phyloP scores from a whole-genome alignment of 352 stramenopile species.

The Globisporangium polare region DNA sequence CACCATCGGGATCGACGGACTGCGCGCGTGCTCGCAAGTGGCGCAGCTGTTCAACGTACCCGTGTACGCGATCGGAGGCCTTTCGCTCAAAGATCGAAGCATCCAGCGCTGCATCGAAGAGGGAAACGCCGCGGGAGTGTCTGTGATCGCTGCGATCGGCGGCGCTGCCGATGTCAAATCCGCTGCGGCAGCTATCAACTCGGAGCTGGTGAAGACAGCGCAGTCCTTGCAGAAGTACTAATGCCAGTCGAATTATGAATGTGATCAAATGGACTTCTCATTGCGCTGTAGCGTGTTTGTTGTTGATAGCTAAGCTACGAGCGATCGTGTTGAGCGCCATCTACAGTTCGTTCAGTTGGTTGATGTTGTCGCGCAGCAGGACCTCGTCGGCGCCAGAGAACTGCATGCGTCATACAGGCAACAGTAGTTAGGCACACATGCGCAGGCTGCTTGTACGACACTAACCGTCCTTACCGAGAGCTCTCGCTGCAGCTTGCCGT shows the following conservation, averaged over 20 bases:
- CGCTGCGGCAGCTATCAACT: slow-evolving; percentile 23
- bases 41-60: slow-evolving; percentile 29
- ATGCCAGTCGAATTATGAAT: not conserved
- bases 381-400: slow-evolving; percentile 83
- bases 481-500: slow-evolving; percentile 71
- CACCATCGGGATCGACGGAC: slow-evolving; percentile 37
- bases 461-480: slow-evolving; percentile 48
- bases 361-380: slow-evolving; percentile 65
- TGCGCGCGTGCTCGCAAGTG: slow-evolving; percentile 22
- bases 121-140: slow-evolving; percentile 34
- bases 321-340: slow-evolving; percentile 5
- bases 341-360: slow-evolving; percentile 71
- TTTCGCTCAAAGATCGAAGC: slow-evolving; percentile 30
- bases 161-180: slow-evolving; percentile 23
- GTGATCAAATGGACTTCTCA: not conserved
- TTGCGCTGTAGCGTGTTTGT: not conserved
- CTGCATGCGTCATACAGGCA: slow-evolving; percentile 17
- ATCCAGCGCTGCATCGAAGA: slow-evolving; percentile 39
- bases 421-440: not conserved
- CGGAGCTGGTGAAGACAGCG: slow-evolving; percentile 18
- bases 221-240: not conserved
- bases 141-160: slow-evolving; percentile 51
- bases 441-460: not conserved
- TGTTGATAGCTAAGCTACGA: not conserved
- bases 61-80: slow-evolving; percentile 48